Evolutionary conservation across 1,284 basidiomycete species (phyloP), one percentile per base, ranked within the genome.

Genomic region (Xerocomus minutiporus): DNA sequence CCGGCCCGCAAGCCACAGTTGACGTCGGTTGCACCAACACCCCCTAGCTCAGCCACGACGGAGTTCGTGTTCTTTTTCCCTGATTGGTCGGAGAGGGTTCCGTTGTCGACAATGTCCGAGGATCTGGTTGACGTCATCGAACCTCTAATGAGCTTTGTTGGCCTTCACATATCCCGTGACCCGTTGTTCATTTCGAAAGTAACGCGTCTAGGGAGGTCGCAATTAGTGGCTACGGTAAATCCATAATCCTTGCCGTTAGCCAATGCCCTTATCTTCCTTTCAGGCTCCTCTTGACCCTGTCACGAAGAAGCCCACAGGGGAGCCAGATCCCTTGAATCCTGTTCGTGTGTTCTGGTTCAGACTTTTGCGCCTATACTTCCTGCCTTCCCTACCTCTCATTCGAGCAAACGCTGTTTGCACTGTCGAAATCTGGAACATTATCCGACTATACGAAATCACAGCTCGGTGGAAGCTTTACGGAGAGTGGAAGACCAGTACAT

Each of bases 31-130:
- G 85, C 84, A 11, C 91, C 92, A 1, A 79, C 81, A 7, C 91
- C 93, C 17, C 88, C 90, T 0, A 77, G 81, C 56, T 91, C 91
- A 12, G 78, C 73, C 52, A 78, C 73, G 6, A 78, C 78, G 23
- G 83, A 86, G 43, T 94, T 89, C 62, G 81, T 90, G 8, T 97
- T 93, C 76, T 97, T 97, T 77, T 96, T 87, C 69, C 84, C 91
- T 2, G 75, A 83, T 47, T 97, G 94, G 94, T 68, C 71, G 13
- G 81, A 88, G 46, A 76, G 80, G 39, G 72, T 93, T 34, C 91
- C 91, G 12, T 61, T 82, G 26, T 88, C 87, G 64, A 72, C 74
- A 2, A 75, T 76, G 0, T 64, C 82, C 48, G 83, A 86, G 43
- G 91, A 95, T 61, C 68, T 94, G 26, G 75, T 80, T 51, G 78